Evolutionary conservation across 768 basidiomycete genomes (phyloP).

Genomic region (Pseudohyphozyma bogoriensis): DNA sequence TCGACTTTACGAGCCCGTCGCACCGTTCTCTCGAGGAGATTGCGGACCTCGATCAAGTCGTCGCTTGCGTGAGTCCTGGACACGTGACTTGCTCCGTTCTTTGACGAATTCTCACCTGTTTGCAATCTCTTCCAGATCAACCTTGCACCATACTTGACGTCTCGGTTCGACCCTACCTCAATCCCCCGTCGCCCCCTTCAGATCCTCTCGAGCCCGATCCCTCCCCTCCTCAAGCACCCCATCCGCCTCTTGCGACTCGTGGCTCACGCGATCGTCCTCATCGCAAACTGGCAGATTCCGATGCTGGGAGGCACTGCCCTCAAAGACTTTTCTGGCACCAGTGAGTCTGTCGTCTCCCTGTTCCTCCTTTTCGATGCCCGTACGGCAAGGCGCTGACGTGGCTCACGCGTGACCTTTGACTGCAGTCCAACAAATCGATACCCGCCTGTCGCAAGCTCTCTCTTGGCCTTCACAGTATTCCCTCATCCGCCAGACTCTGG

Average conservation of each 20-base stretch:
- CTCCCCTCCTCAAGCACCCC: neutral
- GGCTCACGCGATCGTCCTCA: neutral
- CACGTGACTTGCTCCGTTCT: no score
- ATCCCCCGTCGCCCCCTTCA: neutral
- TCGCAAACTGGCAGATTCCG: neutral
- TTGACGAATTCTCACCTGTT: neutral
- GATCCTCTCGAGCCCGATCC: neutral
- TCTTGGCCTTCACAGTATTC: slow-evolving; percentile 1
- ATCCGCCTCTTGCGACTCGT: neutral
- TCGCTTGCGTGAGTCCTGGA: neutral
- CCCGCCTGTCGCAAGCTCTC: neutral
- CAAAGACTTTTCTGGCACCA: neutral
- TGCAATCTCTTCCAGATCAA: neutral
- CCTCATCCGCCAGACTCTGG: neutral
- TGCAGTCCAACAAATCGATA: slow-evolving; percentile 4
- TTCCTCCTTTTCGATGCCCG: neutral
- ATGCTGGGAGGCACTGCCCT: neutral
- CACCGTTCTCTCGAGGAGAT: neutral
- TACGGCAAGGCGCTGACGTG: neutral
- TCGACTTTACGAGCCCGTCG: neutral
- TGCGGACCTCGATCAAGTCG: neutral
- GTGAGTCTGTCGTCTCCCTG: neutral
- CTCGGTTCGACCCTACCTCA: neutral
- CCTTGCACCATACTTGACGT: neutral
- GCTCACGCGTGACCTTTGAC: neutral